These are phyloP conservation scores for Metschnikowia vanudenii DNA, from an alignment of 805 yeast species.

Conservation along the genomic window DNA sequence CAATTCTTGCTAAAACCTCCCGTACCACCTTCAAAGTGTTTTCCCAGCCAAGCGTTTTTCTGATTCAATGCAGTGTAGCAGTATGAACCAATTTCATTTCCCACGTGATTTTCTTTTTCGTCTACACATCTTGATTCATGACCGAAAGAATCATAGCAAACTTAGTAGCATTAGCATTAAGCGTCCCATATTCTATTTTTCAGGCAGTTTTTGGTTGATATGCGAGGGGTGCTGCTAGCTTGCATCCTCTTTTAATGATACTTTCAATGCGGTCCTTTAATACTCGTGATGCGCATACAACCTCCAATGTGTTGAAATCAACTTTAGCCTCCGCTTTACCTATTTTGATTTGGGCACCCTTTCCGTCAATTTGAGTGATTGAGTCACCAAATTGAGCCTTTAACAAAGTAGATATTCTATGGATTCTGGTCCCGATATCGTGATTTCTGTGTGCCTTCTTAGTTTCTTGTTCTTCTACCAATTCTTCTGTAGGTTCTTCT, in stretches of 20 bases:
- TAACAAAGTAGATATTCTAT: constrained; percentile 59
- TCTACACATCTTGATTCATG: too few species aligned
- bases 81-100: too few species aligned
- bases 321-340: constrained; percentile 76
- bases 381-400: constrained; percentile 88
- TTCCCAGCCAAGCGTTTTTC: too few species aligned
- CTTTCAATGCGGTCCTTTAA: constrained; percentile 80
- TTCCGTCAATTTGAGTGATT: constrained; percentile 38
- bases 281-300: constrained; percentile 69
- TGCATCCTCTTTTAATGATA: constrained; percentile 73
- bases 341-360: constrained; percentile 61
- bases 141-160: too few species aligned
- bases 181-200: too few species aligned
- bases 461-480: constrained; percentile 12
- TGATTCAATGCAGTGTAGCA: too few species aligned
- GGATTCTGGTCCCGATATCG: constrained; percentile 32
- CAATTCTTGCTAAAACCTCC: too few species aligned
- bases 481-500: constrained; percentile 23
- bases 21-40: too few species aligned
- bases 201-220: constrained; percentile 29
- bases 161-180: too few species aligned
- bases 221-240: constrained; percentile 80
- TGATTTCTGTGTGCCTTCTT: constrained; percentile 26
- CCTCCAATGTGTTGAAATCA: constrained; percentile 61
- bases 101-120: too few species aligned